Conservation (phyloP, 768 basidiomycete genomes). For the Hemileccinum rubropunctum region DNA sequence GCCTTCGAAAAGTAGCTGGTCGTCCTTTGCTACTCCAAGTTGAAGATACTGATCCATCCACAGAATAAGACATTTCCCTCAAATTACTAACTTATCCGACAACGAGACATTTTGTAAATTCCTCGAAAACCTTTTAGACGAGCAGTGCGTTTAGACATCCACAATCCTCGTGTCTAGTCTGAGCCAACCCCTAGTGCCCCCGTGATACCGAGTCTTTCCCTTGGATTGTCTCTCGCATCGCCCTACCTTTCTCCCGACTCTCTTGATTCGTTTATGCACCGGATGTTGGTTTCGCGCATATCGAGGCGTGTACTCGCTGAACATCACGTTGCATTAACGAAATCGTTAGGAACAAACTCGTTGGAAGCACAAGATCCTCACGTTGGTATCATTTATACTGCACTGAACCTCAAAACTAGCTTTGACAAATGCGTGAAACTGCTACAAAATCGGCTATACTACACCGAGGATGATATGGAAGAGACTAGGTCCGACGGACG, state of each 20-base stretch:
- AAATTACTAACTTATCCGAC: conserved; percentile 66
- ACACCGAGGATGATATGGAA: conserved; percentile 39
- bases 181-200: conserved; percentile 49
- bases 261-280: conserved; percentile 83
- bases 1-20: conserved; percentile 74
- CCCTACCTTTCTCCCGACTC: conserved; percentile 73
- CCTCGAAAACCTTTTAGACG: conserved; percentile 57
- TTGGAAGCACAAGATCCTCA: conserved; percentile 49
- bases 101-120: conserved; percentile 81
- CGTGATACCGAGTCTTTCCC: conserved; percentile 77
- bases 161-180: neutral
- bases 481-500: conserved; percentile 27
- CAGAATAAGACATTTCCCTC: conserved; percentile 73
- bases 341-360: conserved; percentile 40
- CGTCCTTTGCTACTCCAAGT: neutral
- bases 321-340: conserved; percentile 83
- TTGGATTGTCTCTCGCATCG: conserved; percentile 84
- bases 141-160: conserved; percentile 58
- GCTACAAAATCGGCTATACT: conserved; percentile 47
- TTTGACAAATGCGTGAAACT: conserved; percentile 66
- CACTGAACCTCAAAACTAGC: conserved; percentile 63
- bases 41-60: conserved; percentile 14
- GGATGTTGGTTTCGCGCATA: conserved; percentile 89
- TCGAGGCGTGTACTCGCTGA: conserved; percentile 86
- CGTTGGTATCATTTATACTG: conserved; percentile 85